Base-by-base conservation (phyloP, 2,329 filamentous ascomycete species). In the Lachnellula suecica region DNA sequence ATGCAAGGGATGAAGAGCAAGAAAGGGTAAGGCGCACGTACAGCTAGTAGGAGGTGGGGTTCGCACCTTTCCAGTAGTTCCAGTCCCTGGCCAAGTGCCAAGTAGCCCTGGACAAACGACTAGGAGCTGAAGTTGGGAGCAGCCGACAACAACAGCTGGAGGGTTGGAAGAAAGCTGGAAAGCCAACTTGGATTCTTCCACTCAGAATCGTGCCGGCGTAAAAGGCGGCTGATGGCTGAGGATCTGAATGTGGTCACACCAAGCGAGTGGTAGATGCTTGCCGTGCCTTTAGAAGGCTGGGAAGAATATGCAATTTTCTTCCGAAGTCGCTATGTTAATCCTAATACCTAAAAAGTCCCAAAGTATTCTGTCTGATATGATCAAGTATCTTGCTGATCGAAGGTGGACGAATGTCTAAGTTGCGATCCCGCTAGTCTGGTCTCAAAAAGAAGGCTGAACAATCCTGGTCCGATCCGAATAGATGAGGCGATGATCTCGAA, bases 201-300 rank as follows among this genome's bases (percentile, higher is more conserved):
- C 49, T 53, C 19, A 56, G 53, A 51, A 47, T 52, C 51, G 53
- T 53, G 51, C 46, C 43, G 52, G 54, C 51, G 51, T 47, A 47
- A 37, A 40, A 56, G 46, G 54, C 56, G 57, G 56, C 57, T 60
- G 61, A 61, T 60, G 53, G 56, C 52, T 60, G 55, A 48, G 35
- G 58, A 53, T 48, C 56, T 58, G 41, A 52, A 59, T 57, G 44
- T 53, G 59, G 60, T 56, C 52, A 62, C 54, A 50, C 47, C 55
- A 61, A 60, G 49, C 56, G 57, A 60, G 51, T 49, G 45, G 50
- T 49, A 27, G 47, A 42, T 43, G 53, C 44, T 41, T 29, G 40
- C 35, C 53, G 56, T 47, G 53, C 41, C 51, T 54, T 24, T 34
- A 22, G 35, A 51, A 46, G 53, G 51, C 51, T 53, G 53, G 53